Evolutionary conservation across 306 rosid species (phyloP).

Genomic region (Macrotyloma uniflorum): DNA sequence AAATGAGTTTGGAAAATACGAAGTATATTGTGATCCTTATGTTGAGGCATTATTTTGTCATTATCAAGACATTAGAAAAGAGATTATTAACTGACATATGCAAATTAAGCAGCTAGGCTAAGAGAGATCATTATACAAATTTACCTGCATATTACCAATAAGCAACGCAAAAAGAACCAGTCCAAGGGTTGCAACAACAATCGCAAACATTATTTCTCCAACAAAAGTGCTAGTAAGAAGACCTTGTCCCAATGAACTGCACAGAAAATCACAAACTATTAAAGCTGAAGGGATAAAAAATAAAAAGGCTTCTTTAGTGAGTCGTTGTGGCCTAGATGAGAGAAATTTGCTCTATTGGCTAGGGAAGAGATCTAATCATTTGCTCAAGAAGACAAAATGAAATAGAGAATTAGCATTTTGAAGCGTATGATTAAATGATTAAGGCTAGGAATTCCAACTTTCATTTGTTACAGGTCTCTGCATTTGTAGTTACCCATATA

Average conservation of each 20-base stretch:
- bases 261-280: not conserved
- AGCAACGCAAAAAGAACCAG: conserved; percentile 87
- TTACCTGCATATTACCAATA: conserved; percentile 97
- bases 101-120: not conserved
- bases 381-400: not conserved
- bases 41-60: not conserved
- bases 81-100: not conserved
- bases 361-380: not conserved
- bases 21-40: not conserved
- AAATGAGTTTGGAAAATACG: not conserved
- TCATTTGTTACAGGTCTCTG: not conserved
- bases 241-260: conserved; percentile 93
- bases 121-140: not conserved
- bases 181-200: conserved; percentile 80
- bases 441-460: conserved; percentile 2
- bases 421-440: not conserved
- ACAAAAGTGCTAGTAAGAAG: conserved; percentile 82
- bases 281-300: not conserved
- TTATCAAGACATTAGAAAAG: not conserved
- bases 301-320: not conserved
- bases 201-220: conserved; percentile 86
- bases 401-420: not conserved
- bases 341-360: not conserved
- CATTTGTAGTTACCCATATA: not conserved
- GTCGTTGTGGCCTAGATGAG: not conserved